Evolutionary conservation across 768 basidiomycete species (phyloP), one percentile per base, ranked within the genome.

Genomic region (Pulveroboletus sp.): DNA sequence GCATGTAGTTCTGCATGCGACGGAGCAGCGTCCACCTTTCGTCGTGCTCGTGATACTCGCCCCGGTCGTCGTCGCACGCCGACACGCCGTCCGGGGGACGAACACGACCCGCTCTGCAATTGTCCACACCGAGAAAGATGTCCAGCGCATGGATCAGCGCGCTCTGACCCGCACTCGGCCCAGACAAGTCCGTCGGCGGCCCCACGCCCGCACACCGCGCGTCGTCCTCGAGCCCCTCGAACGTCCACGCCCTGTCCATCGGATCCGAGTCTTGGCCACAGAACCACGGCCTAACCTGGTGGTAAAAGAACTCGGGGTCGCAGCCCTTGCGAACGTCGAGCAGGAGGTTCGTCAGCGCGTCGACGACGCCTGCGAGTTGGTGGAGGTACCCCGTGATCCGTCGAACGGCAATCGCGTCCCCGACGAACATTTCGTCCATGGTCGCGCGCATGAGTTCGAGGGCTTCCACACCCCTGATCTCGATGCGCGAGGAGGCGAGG

Each of bases 361-460:
- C 73, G 50, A 94, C 84, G 56, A 89, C 79, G 4, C 41, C 56
- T 0, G 81, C 76, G 43, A 96, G 76, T n/a, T 73, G 69, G 38
- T 62, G 62, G 31, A 97, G 79, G 67, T 86, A 92, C 9, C 67
- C 61, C 7, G 82, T 79, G 43, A 81, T 80, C 10, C 89, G 82
- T 11, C 75, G 76, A 42, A 81, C 66, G 39, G 84, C 83, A 7
- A 81, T 77, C 47, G 75, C 74, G 59, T 89, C 84, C 24, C 79
- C 78, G 36, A 94, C 80, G 74, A 93, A 94, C 27, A 84, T 76
- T 66, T 95, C 93, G 71, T 95, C 91, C 77, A 94, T 84, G 1
- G 82, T 87, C 3, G 76, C 70, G 2, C 86, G 81, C 89, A 96
- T 94, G 46, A 93, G 73, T 35, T 83, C 76, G n/a, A 97, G 81